Evolutionary conservation across 2,329 filamentous ascomycete genomes (phyloP).

Genomic region (Sporothrix phasma): DNA sequence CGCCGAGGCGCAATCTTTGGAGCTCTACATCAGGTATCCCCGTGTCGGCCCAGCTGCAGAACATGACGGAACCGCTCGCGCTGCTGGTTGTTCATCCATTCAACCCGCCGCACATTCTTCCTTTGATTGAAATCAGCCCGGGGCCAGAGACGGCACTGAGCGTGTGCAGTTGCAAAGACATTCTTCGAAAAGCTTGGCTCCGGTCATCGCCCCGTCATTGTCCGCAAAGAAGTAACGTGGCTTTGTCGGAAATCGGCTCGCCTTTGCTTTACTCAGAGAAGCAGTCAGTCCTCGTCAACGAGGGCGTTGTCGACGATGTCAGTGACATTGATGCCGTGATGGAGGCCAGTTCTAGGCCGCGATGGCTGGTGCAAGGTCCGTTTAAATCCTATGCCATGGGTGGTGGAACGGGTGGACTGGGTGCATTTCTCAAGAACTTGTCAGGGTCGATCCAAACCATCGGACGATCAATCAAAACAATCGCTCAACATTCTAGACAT

Average conservation of each 20-base stretch:
- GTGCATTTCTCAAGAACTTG: neutral
- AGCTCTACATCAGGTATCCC: conserved; percentile 31
- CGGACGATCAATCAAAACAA: neutral
- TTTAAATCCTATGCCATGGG: conserved; percentile 13
- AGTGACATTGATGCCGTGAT: conserved; percentile 22
- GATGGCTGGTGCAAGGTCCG: conserved; percentile 13
- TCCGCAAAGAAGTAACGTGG: conserved; percentile 34
- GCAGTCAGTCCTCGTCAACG: conserved; percentile 27
- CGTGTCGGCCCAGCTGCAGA: conserved; percentile 24
- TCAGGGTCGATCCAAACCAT: neutral
- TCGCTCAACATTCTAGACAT: neutral
- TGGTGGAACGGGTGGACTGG: conserved; percentile 4
- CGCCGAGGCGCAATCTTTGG: conserved; percentile 29
- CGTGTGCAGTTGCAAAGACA: conserved; percentile 24
- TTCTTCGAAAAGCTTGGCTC: conserved; percentile 28
- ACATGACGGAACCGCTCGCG: conserved; percentile 24
- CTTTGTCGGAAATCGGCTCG: conserved; percentile 36
- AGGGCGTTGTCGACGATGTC: conserved; percentile 24
- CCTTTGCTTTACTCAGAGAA: conserved; percentile 30
- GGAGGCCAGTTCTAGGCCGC: conserved; percentile 12
- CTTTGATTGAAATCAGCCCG: conserved; percentile 37
- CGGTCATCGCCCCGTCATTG: conserved; percentile 32
- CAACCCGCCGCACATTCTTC: conserved; percentile 39
- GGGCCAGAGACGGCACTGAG: conserved; percentile 24
- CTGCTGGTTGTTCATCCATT: conserved; percentile 38